Conservation (phyloP, 768 basidiomycete genomes). For the Boletus subparvulus region DNA sequence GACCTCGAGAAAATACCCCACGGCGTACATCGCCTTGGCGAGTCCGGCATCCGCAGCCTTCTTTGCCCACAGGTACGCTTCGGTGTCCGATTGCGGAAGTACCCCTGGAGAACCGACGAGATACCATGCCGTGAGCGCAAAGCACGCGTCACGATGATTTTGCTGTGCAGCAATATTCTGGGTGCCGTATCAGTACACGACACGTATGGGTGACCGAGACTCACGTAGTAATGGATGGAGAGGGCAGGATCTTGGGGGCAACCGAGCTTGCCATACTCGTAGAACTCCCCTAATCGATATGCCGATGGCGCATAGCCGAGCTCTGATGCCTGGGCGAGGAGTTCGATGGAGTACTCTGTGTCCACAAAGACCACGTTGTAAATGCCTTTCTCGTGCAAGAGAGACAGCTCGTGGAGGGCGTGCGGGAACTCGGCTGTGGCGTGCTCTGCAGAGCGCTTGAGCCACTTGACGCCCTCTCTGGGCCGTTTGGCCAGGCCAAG, state of each 20-base stretch:
- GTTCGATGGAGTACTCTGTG: conserved; percentile 90
- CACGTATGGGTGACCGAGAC: conserved; percentile 32
- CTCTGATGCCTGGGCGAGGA: conserved; percentile 93
- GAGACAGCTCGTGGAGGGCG: conserved; percentile 90
- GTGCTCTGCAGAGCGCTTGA: conserved; percentile 94
- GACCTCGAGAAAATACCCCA: conserved; percentile 96
- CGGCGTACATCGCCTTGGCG: conserved; percentile 95
- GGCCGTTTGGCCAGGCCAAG: conserved; percentile 82
- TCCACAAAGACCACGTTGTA: conserved; percentile 98
- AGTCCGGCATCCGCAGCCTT: conserved; percentile 91
- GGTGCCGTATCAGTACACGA: conserved; percentile 13
- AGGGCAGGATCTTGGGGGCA: conserved; percentile 96
- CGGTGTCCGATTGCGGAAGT: conserved; percentile 96
- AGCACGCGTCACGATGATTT: conserved; percentile 94
- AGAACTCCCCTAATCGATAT: conserved; percentile 94
- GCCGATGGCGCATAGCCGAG: conserved; percentile 96
- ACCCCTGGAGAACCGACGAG: conserved; percentile 97
- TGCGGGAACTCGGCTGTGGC: conserved; percentile 96
- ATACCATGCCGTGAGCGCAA: conserved; percentile 98
- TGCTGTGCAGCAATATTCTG: conserved; percentile 99
- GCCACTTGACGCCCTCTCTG: conserved; percentile 98
- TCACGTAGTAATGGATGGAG: conserved; percentile 97
- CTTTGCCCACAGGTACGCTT: conserved; percentile 96
- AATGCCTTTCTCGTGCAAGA: conserved; percentile 95
- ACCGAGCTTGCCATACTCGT: conserved; percentile 98